Evolutionary conservation across 2,329 filamentous ascomycete species (phyloP), one percentile per base, ranked within the genome.

Genomic region (Graphiopsis chlorocephala): DNA sequence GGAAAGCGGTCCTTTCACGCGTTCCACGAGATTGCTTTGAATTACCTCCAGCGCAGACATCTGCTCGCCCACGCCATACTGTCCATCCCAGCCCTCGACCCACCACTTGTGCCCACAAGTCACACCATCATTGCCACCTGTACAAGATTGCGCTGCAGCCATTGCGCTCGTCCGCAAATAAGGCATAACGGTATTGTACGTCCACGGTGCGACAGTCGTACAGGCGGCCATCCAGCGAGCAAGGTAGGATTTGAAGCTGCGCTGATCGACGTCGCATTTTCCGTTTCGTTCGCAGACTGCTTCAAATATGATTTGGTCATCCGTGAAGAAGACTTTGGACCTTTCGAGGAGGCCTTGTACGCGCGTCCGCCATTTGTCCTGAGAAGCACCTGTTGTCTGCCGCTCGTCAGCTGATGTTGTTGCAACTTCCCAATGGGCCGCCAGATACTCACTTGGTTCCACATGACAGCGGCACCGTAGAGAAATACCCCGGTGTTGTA

Each of bases 171-270:
- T 76, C 35, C 79, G 76, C 3, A 90, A 75, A 17, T 82, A 79
- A 0, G 83, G 80, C 71, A 84, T 79, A 62, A 89, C 78, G 6
- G 74, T 72, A 35, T 81, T 75, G 66, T 78, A 76, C 2, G 84
- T 84, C 69, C 82, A 87, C 0, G 86, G 86, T 0, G 85, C 86
- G 64, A 88, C 78, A 68, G 87, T 83, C 0, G 81, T 82, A 5
- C 85, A 81, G 2, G 82, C 79, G 17, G 84, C 85, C 77, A 84
- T 76, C 78, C 79, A 82, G 64, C 80, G 78, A 5, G 57, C 35
- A 1, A 60, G 15, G 77, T 80, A 81, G 15, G 79, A 79, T 72
- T 77, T 77, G 71, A 77, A 77, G 53, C 76, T 78, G 20, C 74
- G 74, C 65, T 81, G 79, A 65, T 82, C 80, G 23, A 74, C 71